phyloP scores from a whole-genome alignment of 305 asterid species.

The Ilex paraguariensis region DNA sequence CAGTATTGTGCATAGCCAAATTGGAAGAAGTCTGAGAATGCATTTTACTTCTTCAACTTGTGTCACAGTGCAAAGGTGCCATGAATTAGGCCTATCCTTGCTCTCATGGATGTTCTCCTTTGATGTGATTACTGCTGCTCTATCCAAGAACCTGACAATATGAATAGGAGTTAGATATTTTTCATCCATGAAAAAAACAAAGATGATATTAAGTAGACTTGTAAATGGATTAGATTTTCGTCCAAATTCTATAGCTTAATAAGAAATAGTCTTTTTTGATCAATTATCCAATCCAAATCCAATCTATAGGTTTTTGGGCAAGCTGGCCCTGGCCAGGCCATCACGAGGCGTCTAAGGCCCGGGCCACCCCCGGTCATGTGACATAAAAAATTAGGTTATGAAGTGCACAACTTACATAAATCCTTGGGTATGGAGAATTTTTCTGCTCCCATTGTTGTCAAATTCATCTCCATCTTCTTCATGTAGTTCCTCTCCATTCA shows the following conservation, averaged over 20 bases:
- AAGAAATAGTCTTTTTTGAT: no score
- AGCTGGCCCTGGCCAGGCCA: no score
- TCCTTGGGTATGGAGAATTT: conserved; percentile 64
- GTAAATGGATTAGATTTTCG: no score
- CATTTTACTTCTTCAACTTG: conserved; percentile 57
- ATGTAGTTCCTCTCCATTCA: conserved; percentile 36
- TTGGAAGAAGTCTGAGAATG: conserved; percentile 43
- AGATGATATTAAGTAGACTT: no score
- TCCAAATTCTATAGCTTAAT: no score
- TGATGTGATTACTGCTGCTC: conserved; percentile 42
- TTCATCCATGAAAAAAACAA: no score
- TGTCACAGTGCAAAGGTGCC: conserved; percentile 43
- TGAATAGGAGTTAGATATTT: no score
- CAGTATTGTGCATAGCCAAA: conserved; percentile 56
- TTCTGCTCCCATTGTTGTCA: conserved; percentile 51
- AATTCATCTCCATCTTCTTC: conserved; percentile 45
- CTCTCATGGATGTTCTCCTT: conserved; percentile 23
- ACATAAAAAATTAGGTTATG: neutral
- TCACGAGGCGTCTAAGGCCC: neutral
- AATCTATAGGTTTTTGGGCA: no score
- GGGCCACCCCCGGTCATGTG: neutral
- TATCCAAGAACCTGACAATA: conserved; percentile 41
- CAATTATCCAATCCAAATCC: no score
- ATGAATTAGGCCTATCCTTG: conserved; percentile 22
- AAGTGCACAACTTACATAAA: conserved; percentile 40